Base-by-base conservation (phyloP, 225 moss, liverwort and hornwort species). In the Marchantia polymorpha region DNA sequence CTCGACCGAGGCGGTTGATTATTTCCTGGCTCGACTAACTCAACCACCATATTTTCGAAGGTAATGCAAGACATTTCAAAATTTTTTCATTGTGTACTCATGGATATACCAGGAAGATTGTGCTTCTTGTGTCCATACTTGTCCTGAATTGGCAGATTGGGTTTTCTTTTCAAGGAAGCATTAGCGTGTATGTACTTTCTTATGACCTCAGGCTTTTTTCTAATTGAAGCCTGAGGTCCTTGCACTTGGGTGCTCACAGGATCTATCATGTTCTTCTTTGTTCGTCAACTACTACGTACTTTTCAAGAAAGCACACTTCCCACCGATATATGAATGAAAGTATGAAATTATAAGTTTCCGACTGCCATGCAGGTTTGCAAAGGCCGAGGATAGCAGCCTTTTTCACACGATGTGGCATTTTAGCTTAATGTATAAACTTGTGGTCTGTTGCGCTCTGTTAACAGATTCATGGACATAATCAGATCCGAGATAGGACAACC, bases 1-100 rank as follows among this genome's bases (percentile, higher is more conserved):
- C 89, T 90, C 99, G 52, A 84, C 93, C 63, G 99, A 99, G 73
- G 93, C 95, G 78, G 99, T 99, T 59, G 99, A 99, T 90, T 99
- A 99, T 64, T 99, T 99, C 56, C 90, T 99, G 73, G 87, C 82
- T 76, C 95, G 99, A 72, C 91, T 99, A 69, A 99, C 99, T 55
- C 92, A 94, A 82, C 84, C 92, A 82, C 90, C 92, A 58, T 88
- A 93, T 65, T 99, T 99, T 69, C 90, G 95, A 83, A 92, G 99
- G 94, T 96, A 78, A 74, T 69, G 30, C 56, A 13, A 29, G 2
- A 30, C 71, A 61, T 27, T 29, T 6, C 26, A 7, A 27, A 64
- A 64, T 2, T 56, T 19, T 39, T 56, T 13, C 56, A 56, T 6
- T 56, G 56, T 56, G 1, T 56, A 39, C 56, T 56, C 56, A 56